Base-by-base conservation (phyloP, 2,329 filamentous ascomycete species). In the Cladosporium oxysporum region DNA sequence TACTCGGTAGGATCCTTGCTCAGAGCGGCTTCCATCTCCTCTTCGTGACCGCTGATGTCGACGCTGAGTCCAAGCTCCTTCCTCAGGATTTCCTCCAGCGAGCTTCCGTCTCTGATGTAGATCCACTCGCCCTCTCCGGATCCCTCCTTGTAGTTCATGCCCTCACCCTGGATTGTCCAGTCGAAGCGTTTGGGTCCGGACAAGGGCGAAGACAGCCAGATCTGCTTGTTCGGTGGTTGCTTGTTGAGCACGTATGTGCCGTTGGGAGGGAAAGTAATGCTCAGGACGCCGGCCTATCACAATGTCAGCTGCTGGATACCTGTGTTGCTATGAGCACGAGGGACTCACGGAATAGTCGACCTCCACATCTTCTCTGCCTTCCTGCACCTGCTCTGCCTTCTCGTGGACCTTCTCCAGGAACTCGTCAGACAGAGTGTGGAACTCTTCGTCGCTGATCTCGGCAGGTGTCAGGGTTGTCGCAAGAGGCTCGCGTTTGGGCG, bases 171-270 rank as follows among this genome's bases (percentile, higher is more conserved):
- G 60, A 93, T 77, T 64, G 96, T 90, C 86, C 91, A 99, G 79
- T 98, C 93, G 81, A 90, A 99, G 66, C 94, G 89, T 81, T 97
- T 97, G 16, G 95, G 95, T 0, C 95, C 95, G 6, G 91, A 93
- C 63, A 92, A 83, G 4, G 95, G 95, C 52, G 92, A 96, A 44
- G 92, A 95, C 55, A 98, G 87, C 95, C 95, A 99, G 76, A 99
- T 97, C 74, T 90, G 95, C 83, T 93, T 95, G 84, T 97, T 98
- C 23, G 94, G 93, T 0, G 95, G 95, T 79, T 99, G 95, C 80
- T 99, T 99, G 86, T 99, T 99, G 81, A 99, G 86, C 67, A 99
- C 91, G 76, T 96, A 99, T 33, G 88, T 94, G 68, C 93, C 93
- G 60, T 87, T 83, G 14, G 84, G 82, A 1, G 88, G 87, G 72